Percentiles rank a stretch among this genome's conserved stretches.
phyloP scores from a whole-genome alignment of 371 early-diverging fungal species.

The Apophysomyces variabilis region DNA sequence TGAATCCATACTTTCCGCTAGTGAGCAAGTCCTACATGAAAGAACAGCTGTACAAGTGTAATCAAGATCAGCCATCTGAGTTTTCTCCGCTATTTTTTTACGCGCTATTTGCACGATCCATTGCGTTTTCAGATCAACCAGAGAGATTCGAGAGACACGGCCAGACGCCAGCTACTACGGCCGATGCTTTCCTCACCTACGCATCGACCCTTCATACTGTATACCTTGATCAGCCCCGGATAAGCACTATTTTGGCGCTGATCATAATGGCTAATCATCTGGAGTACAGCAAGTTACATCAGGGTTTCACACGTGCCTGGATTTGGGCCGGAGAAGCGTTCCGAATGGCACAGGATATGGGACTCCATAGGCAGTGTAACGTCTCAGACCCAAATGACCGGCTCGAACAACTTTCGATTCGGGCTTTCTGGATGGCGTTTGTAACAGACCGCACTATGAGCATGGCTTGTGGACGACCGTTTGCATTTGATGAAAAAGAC shows the following conservation, averaged over 20 bases:
- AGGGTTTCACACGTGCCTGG: constrained; percentile 38
- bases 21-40: constrained; percentile 42
- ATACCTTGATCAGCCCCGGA: constrained; percentile 33
- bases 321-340: constrained; percentile 45
- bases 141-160: constrained; percentile 9
- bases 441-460: constrained; percentile 43
- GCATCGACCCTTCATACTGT: constrained; percentile 21
- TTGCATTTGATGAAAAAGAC: constrained; percentile 50
- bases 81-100: constrained; percentile 48
- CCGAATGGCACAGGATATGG: constrained; percentile 48
- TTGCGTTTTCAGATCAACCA: constrained; percentile 33
- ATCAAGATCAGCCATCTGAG: constrained; percentile 17
- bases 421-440: constrained; percentile 51
- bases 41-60: constrained; percentile 21
- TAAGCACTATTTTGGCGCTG: constrained; percentile 39
- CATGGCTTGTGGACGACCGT: constrained; percentile 46
- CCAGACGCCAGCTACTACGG: constrained; percentile 5
- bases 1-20: constrained; percentile 60
- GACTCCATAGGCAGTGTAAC: constrained; percentile 28
- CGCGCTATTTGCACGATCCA: constrained; percentile 46
- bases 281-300: constrained; percentile 29
- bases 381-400: constrained; percentile 18
- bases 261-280: constrained; percentile 37
- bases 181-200: constrained; percentile 18
- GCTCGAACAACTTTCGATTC: constrained; percentile 35